Base-by-base conservation (phyloP, 2,329 filamentous ascomycete genomes). In the Xylariales sp. region DNA sequence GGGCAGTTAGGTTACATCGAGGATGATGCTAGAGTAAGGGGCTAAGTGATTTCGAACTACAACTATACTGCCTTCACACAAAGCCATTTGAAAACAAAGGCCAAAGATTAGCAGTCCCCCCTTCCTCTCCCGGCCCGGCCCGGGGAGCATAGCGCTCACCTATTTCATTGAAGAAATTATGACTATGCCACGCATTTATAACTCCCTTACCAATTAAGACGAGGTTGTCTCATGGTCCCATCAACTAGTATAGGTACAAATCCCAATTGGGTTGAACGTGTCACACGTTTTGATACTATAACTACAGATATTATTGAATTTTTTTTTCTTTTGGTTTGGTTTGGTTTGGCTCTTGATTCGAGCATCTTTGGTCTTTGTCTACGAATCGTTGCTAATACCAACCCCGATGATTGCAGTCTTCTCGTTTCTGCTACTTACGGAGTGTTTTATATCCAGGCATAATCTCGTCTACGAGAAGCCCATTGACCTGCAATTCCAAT, bases 401-500 rank as follows among this genome's bases (percentile, higher is more conserved):
- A 53, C n/a, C 48, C 48, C 64, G 9, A 36, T 54, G 53, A 36
- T 45, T 50, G 55, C 34, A 54, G 34, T 65, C 54, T 55, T 60
- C 67, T 62, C 36, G 41, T 62, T 50, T 48, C 60, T 49, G 45
- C 60, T 65, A 66, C 59, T 62, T 62, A 60, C 62, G 61, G 43
- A 64, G 36, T 50, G 50, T 48, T 50, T 50, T 64, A 54, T 64
- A 60, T 67, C 45, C 52, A 64, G 62, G 50, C 62, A 48, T 65
- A 45, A 65, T 55, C 60, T 65, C 62, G 65, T 64, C 46, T 60
- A 68, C 60, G 62, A 70, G 62, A 60, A 56, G 36, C 65, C 62
- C 43, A 45, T 34, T 64, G 39, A 55, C 64, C 65, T 49, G 58
- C 56, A 62, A 62, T 50, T 61, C 56, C 36, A 45, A 63, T 59